phyloP scores from a whole-genome alignment of 192 early-diverging fungal genomes.

The Mortierella claussenii region DNA sequence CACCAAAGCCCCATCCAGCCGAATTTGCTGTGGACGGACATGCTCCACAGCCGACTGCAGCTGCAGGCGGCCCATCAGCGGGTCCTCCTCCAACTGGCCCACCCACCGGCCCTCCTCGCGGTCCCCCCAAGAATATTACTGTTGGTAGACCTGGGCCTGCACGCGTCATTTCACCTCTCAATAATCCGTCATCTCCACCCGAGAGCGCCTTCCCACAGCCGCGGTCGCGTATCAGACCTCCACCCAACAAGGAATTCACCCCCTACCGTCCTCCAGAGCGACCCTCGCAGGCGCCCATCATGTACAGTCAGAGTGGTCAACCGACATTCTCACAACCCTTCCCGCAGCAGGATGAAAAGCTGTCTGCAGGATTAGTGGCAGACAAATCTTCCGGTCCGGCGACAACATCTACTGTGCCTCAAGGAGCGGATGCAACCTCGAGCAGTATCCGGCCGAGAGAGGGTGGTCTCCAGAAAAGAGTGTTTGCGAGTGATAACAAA shows the following conservation, averaged over 20 bases:
- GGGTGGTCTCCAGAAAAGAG: constrained; percentile 28
- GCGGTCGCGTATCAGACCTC: constrained; percentile 30
- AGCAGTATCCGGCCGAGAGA: constrained; percentile 42
- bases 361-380: too few relatives aligned
- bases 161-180: constrained; percentile 23
- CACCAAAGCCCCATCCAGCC: background rate
- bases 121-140: constrained; percentile 31
- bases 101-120: constrained; percentile 42
- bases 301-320: constrained; percentile 47
- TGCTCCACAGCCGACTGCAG: constrained; percentile 1
- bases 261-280: constrained; percentile 50
- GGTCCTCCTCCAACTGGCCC: constrained; percentile 43
- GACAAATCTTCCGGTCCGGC: constrained; percentile 5
- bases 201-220: constrained; percentile 37
- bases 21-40: background rate
- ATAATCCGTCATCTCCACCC: constrained; percentile 47
- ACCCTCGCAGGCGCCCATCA: constrained; percentile 48
- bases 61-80: constrained; percentile 28
- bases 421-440: constrained; percentile 28
- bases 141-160: constrained; percentile 19
- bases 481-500: constrained; percentile 28
- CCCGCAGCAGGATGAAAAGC: constrained; percentile 9
- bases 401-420: constrained; percentile 23
- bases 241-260: constrained; percentile 24
- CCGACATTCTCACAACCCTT: constrained; percentile 40